Percentiles rank a stretch among this genome's conserved stretches.
Evolutionary conservation across 257 asterid genomes (phyloP).

Genomic region (Scutellaria baicalensis): DNA sequence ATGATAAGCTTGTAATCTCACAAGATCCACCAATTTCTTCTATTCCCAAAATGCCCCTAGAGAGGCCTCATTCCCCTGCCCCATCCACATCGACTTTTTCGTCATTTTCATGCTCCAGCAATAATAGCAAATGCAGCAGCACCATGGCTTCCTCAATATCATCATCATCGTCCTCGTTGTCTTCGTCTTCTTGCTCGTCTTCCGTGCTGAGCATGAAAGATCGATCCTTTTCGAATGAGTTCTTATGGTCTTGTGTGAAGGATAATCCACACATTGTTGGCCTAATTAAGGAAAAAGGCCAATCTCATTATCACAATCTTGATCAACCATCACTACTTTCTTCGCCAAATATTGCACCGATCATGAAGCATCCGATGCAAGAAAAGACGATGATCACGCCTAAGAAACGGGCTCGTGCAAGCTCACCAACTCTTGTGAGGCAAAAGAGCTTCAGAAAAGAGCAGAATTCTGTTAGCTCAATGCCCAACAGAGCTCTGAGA

Average conservation of each 20-base stretch:
- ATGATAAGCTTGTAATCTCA: slow-evolving; percentile 58
- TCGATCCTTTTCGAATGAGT: slow-evolving; percentile 59
- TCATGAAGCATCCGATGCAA: slow-evolving; percentile 14
- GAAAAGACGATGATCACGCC: slow-evolving; percentile 28
- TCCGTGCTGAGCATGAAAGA: slow-evolving; percentile 32
- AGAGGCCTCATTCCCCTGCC: slow-evolving; percentile 35
- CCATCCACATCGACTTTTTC: slow-evolving; percentile 38
- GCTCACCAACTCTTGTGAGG: slow-evolving; percentile 45
- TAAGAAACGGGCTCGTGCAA: slow-evolving; percentile 54
- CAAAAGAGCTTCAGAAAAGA: slow-evolving; percentile 69
- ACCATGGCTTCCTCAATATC: slow-evolving; percentile 24
- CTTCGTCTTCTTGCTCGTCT: slow-evolving; percentile 15
- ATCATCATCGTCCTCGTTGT: background rate
- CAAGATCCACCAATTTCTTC: slow-evolving; percentile 40
- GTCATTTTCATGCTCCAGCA: slow-evolving; percentile 33
- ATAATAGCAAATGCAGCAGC: slow-evolving; percentile 14
- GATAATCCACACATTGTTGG: slow-evolving; percentile 51
- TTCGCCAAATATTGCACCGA: background rate
- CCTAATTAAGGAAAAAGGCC: slow-evolving; percentile 2
- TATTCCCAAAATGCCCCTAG: slow-evolving; percentile 2
- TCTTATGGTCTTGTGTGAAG: slow-evolving; percentile 49
- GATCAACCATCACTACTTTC: background rate
- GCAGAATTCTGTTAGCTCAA: slow-evolving; percentile 5
- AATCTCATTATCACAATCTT: background rate
- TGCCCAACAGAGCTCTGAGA: slow-evolving; percentile 26